Evolutionary conservation across 257 asterid species (phyloP).

Genomic region (Rhazya stricta): DNA sequence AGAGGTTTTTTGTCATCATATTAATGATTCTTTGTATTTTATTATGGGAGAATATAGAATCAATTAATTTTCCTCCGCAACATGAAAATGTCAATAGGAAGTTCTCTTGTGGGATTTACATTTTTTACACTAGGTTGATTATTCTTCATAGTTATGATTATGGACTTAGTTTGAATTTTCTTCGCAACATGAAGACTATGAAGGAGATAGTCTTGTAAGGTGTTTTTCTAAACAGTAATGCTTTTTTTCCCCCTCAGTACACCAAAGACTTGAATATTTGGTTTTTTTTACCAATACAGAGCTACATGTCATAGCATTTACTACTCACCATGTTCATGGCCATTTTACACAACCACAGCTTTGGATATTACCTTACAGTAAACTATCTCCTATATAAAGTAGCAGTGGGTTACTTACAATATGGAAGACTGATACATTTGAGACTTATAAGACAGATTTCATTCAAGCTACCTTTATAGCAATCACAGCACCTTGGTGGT

Average conservation of each 20-base stretch:
- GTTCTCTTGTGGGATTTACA: neutral
- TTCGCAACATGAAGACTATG: neutral
- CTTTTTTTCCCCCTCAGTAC: no score
- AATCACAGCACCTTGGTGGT: neutral
- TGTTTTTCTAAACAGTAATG: neutral
- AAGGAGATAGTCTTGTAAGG: neutral
- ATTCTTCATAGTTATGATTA: neutral
- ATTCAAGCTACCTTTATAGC: neutral
- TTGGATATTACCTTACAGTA: neutral
- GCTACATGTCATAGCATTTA: neutral
- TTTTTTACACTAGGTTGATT: neutral
- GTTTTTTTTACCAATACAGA: neutral
- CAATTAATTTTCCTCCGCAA: neutral
- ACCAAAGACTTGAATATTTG: no score
- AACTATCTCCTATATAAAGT: no score
- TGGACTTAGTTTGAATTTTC: neutral
- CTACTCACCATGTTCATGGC: neutral
- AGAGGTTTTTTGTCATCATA: neutral
- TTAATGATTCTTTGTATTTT: neutral
- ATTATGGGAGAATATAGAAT: neutral
- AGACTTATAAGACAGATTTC: no score
- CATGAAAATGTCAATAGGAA: neutral
- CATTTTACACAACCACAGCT: neutral
- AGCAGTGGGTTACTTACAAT: neutral
- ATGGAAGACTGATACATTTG: neutral